Percentiles rank a stretch among this genome's conserved stretches.
phyloP scores from a whole-genome alignment of 768 basidiomycete species.

The Termitomyces sp. region DNA sequence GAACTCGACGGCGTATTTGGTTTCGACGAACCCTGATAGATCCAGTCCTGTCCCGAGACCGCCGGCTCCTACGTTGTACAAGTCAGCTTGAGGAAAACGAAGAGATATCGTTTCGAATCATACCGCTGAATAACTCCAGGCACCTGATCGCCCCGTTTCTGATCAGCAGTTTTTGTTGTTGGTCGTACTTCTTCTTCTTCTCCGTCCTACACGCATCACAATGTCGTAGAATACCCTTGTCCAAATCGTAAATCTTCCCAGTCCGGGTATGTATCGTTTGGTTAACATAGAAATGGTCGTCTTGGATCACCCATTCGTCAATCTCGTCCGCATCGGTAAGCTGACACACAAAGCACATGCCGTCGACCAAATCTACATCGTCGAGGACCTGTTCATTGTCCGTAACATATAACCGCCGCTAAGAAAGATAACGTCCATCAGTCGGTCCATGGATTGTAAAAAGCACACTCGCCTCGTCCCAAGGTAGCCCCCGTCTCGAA shows the following conservation, averaged over 20 bases:
- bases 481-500: constrained; percentile 8
- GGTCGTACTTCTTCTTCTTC: constrained; percentile 23
- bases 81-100: background rate
- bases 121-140: constrained; percentile 68
- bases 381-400: constrained; percentile 17
- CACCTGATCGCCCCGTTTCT: constrained; percentile 44
- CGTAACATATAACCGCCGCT: constrained; percentile 41
- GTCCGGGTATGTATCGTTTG: constrained; percentile 20
- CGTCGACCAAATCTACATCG: constrained; percentile 39
- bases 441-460: background rate
- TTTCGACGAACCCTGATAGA: constrained; percentile 54
- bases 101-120: constrained; percentile 6
- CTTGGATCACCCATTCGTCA: constrained; percentile 41
- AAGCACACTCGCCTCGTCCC: constrained; percentile 35
- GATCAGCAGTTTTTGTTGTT: constrained; percentile 22
- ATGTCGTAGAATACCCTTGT: constrained; percentile 19
- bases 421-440: background rate
- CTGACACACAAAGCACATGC: constrained; percentile 45
- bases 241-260: constrained; percentile 14
- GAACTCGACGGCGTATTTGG: constrained; percentile 65
- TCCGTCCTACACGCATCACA: constrained; percentile 36
- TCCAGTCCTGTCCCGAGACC: constrained; percentile 67
- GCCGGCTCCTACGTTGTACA: constrained; percentile 50
- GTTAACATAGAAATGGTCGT: constrained; percentile 57
- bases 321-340: constrained; percentile 27